Percentiles rank a stretch among this genome's conserved stretches.
These are phyloP conservation scores for Prunus fruticosa DNA, from an alignment of 306 rosid genomes.

Conservation along the genomic window DNA sequence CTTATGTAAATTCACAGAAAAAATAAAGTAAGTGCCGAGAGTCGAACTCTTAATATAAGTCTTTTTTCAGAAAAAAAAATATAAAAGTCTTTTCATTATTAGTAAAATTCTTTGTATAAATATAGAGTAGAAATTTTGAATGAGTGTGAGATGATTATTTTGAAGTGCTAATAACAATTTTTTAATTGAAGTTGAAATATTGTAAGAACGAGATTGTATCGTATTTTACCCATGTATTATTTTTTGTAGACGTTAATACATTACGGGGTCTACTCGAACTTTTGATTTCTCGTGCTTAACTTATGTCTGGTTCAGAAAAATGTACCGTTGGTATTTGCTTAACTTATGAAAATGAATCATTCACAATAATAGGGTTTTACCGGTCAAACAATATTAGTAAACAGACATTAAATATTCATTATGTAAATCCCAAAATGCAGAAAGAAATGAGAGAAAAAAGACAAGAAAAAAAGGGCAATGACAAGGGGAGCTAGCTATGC, in stretches of 20 bases:
- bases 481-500: not conserved
- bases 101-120: not conserved
- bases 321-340: not conserved
- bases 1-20: no score
- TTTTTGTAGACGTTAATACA: no score
- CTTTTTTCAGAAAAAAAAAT: no score
- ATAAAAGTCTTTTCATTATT: not conserved
- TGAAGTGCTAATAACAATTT: no score
- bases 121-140: no score
- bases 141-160: no score
- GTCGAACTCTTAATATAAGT: not conserved
- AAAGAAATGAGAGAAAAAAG: not conserved
- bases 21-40: not conserved
- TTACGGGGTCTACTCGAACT: not conserved
- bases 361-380: not conserved
- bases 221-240: no score
- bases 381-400: not conserved
- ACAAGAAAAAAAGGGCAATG: not conserved
- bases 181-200: no score
- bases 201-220: no score
- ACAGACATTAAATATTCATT: no score
- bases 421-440: not conserved
- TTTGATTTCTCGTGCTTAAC: not conserved
- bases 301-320: no score
- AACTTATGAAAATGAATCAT: not conserved